Percentiles rank a stretch among this genome's conserved stretches.
Conservation (phyloP, 2,329 filamentous ascomycete species). For the Alternaria hordeiaustralica region DNA sequence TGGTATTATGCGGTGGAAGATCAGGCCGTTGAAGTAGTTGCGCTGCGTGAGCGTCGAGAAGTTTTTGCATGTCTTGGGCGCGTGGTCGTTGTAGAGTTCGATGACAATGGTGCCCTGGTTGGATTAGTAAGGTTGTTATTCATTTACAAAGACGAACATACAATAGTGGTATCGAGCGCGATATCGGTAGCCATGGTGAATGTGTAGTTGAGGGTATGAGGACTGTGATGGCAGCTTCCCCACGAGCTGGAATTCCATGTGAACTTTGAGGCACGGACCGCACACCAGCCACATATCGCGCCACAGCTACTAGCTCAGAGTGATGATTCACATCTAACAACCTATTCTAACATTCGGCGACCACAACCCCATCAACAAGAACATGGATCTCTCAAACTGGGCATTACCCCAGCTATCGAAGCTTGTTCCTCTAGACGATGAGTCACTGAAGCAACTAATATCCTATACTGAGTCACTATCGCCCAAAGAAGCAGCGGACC, state of each 20-base stretch:
- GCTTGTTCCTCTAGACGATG: conserved; percentile 83
- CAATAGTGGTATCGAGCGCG: conserved; percentile 70
- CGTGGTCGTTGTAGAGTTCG: conserved; percentile 89
- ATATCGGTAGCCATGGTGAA: conserved; percentile 66
- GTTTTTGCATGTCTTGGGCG: conserved; percentile 88
- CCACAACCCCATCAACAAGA: conserved; percentile 5
- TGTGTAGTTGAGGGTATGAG: conserved; percentile 19
- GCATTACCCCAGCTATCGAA: conserved; percentile 74
- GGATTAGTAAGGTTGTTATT: not conserved
- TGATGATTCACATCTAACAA: conserved; percentile 27
- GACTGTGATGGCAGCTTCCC: conserved; percentile 26
- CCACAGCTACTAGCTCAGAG: conserved; percentile 22
- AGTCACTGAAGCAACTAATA: conserved; percentile 82
- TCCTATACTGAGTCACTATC: conserved; percentile 80
- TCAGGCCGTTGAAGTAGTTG: conserved; percentile 84
- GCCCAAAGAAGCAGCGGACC: conserved; percentile 77
- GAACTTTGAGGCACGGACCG: conserved; percentile 10
- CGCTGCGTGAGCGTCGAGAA: conserved; percentile 79
- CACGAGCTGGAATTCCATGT: conserved; percentile 4
- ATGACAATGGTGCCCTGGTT: conserved; percentile 78
- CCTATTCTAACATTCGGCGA: conserved; percentile 3
- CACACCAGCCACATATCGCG: conserved; percentile 16
- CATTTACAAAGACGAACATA: not conserved
- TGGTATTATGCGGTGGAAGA: conserved; percentile 94
- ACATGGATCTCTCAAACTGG: conserved; percentile 58